A percentile compares a stretch with the other conserved stretches of the same genome.
Conservation (phyloP, 768 basidiomycete genomes). For the Ramaria sp. region DNA sequence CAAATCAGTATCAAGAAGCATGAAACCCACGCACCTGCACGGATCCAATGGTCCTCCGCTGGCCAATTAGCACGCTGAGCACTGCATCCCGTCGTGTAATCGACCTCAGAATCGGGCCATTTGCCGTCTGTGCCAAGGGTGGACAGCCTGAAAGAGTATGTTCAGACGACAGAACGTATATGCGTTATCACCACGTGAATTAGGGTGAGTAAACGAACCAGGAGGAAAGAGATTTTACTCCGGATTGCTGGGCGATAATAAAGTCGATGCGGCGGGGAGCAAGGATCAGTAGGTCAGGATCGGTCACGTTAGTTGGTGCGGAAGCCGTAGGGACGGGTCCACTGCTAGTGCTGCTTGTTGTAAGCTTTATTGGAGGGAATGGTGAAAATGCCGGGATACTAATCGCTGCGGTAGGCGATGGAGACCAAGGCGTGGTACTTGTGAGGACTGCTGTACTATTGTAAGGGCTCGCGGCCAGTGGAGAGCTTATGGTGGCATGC, state of each 20-base stretch:
- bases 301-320: background rate
- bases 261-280: background rate
- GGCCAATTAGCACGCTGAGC: slow-evolving; percentile 64
- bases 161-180: background rate
- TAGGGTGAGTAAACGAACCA: background rate
- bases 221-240: background rate
- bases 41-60: slow-evolving; percentile 42
- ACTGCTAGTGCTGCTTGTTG: background rate
- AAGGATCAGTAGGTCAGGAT: background rate
- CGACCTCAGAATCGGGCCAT: slow-evolving; percentile 46
- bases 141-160: slow-evolving; percentile 27
- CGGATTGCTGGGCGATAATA: background rate
- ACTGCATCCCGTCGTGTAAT: slow-evolving; percentile 53
- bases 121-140: slow-evolving; percentile 33
- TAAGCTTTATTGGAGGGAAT: no score
- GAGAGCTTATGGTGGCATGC: background rate
- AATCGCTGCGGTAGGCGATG: background rate
- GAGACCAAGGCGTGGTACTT: background rate
- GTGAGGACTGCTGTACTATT: background rate
- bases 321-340: background rate
- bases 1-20: background rate
- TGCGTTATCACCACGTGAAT: background rate
- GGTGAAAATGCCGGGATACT: background rate
- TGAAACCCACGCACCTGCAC: slow-evolving; percentile 15
- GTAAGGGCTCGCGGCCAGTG: no score